phyloP scores from a whole-genome alignment of 306 rosid species.

The Casuarina glauca region DNA sequence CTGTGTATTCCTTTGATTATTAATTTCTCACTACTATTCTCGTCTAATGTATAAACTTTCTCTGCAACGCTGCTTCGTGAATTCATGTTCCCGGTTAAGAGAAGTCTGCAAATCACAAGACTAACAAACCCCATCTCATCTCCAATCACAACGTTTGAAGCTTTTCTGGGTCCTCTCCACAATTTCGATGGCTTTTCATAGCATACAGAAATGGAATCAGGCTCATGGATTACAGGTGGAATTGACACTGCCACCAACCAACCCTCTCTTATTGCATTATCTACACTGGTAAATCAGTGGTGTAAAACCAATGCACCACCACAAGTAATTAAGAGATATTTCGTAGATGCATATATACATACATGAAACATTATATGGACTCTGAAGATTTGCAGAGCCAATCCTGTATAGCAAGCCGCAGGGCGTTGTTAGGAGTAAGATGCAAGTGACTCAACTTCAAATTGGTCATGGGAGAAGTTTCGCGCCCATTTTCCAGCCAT shows the following conservation, averaged over 20 bases:
- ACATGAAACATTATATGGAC: slow-evolving; percentile 7
- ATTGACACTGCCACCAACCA: slow-evolving; percentile 13
- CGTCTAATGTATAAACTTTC: not conserved
- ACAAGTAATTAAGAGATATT: slow-evolving; percentile 9
- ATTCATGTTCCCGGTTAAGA: not conserved
- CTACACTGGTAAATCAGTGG: slow-evolving; percentile 17
- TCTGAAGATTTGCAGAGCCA: slow-evolving; percentile 78
- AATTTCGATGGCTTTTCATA: not conserved
- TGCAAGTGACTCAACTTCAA: slow-evolving; percentile 58
- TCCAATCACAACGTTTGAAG: not conserved
- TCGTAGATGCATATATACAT: slow-evolving; percentile 15
- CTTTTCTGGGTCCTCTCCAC: not conserved
- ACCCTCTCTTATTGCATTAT: not conserved
- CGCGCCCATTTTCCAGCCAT: slow-evolving; percentile 73
- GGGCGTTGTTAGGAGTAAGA: slow-evolving; percentile 74
- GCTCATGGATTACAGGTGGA: not conserved
- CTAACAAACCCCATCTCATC: not conserved
- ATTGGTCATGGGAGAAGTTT: slow-evolving; percentile 89
- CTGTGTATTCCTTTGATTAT: not conserved
- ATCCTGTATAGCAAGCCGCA: slow-evolving; percentile 77
- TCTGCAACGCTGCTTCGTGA: not conserved
- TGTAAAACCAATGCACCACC: not conserved
- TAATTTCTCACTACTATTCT: not conserved
- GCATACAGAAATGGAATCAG: not conserved
- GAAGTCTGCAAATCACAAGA: not conserved